Evolutionary conservation across 2,329 filamentous ascomycete species (phyloP), one percentile per base, ranked within the genome.

Genomic region (Fusarium multiceps): DNA sequence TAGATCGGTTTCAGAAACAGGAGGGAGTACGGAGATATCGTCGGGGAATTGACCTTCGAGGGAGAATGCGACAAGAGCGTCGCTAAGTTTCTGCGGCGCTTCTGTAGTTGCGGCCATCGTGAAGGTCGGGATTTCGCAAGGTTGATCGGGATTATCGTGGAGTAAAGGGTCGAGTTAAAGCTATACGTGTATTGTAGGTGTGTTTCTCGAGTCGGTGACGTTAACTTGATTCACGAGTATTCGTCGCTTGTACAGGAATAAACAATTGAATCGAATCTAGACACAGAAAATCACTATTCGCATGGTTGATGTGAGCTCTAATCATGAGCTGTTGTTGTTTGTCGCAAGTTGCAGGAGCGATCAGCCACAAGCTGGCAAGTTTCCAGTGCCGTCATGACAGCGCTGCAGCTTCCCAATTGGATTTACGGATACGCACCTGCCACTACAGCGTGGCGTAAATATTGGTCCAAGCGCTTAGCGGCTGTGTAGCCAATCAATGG

Each of bases 1-100:
- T 27, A 84, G 74, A 57, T 82, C 74, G 46, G 75, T 80, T 25
- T 76, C 76, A 30, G 80, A 79, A 23, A 82, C 77, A 30, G 81
- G 75, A 14, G 79, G 77, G 14, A 83, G 69, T 9, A 75, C 70
- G n/a, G 78, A 71, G 54, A 80, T 68, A 37, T 82, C 73, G 21
- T 82, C 80, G n/a, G 82, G 82, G 50, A 84, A 84, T 34, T 71
- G 74, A 2, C 80, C 80, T 13, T 82, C 77, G 18, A 82, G 72
- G 4, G 80, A 75, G 69, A 84, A 84, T 8, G 76, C 72, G 12
- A 83, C 75, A 25, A 84, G 77, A 28, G 80, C 81, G 47, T 82
- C 74, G 71, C 81, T 80, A 6, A 84, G 75, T 60, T 76, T 74
- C 53, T 75, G 69, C 8, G 79, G 53, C 21, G 60, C 28, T 5